A percentile compares a stretch with the other conserved stretches of the same genome.
These are phyloP conservation scores for Tricholoma sp. DNA, from an alignment of 768 basidiomycete genomes.

Conservation along the genomic window DNA sequence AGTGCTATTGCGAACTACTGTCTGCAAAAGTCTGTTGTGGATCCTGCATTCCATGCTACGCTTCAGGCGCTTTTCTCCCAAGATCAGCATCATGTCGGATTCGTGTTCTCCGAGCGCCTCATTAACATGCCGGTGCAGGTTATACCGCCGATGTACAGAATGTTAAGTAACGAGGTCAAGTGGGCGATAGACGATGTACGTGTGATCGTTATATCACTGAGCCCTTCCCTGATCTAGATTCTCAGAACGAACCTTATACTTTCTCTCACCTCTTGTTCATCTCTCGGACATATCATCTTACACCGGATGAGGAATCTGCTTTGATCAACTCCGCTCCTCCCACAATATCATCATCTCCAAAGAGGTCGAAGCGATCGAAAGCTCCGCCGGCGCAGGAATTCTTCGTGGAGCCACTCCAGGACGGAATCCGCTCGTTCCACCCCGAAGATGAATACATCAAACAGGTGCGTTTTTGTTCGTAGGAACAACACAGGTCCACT, in stretches of 20 bases:
- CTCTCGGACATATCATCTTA: slow-evolving; percentile 74
- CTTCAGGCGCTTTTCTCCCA: slow-evolving; percentile 52
- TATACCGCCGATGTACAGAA: slow-evolving; percentile 86
- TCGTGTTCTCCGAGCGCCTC: slow-evolving; percentile 83
- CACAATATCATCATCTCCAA: slow-evolving; percentile 21
- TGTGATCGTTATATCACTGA: slow-evolving; percentile 8
- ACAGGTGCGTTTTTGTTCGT: slow-evolving; percentile 35
- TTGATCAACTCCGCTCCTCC: slow-evolving; percentile 37
- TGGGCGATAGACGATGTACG: slow-evolving; percentile 64
- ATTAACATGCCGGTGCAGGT: slow-evolving; percentile 96
- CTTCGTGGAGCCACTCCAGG: slow-evolving; percentile 24
- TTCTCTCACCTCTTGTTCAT: slow-evolving; percentile 76
- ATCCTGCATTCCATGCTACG: slow-evolving; percentile 45
- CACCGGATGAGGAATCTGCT: slow-evolving; percentile 60
- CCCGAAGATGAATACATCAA: slow-evolving; percentile 77
- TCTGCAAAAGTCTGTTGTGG: slow-evolving; percentile 49
- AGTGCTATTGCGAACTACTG: slow-evolving; percentile 66
- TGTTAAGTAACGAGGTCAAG: slow-evolving; percentile 81
- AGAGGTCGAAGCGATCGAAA: slow-evolving; percentile 33
- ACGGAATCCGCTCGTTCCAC: slow-evolving; percentile 72
- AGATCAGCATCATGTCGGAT: slow-evolving; percentile 58
- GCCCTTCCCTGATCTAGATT: not conserved
- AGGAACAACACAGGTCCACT: not conserved
- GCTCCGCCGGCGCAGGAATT: slow-evolving; percentile 15
- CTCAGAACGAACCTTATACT: slow-evolving; percentile 52